A percentile compares a stretch with the other conserved stretches of the same genome.
These are phyloP conservation scores for Exophiala bonariae DNA, from an alignment of 2,329 filamentous ascomycete species.

Conservation along the genomic window DNA sequence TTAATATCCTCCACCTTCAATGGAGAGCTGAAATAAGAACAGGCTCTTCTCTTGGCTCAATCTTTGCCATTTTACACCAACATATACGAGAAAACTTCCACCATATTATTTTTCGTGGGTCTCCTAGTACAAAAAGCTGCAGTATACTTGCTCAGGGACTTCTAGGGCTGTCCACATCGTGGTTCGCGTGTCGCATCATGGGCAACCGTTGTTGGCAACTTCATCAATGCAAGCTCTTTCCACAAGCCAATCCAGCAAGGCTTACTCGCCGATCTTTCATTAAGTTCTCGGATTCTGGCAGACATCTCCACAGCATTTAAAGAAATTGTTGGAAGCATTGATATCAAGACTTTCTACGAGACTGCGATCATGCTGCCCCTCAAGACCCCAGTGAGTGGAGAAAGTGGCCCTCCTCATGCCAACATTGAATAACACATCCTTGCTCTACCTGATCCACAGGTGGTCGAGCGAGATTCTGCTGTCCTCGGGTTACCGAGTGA, in stretches of 20 bases:
- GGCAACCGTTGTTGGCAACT: conserved; percentile 87
- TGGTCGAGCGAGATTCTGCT: conserved; percentile 7
- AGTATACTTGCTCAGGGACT: too few relatives aligned
- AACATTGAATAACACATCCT: too few relatives aligned
- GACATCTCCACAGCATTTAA: conserved; percentile 7
- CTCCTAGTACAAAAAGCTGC: too few relatives aligned
- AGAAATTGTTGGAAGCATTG: background rate
- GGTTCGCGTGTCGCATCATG: conserved; percentile 3
- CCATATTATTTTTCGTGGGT: conserved; percentile 3
- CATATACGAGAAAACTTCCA: background rate
- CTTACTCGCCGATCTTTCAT: background rate
- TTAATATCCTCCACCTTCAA: background rate
- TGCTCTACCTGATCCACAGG: too few relatives aligned
- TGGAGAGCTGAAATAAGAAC: background rate
- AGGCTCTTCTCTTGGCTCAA: background rate
- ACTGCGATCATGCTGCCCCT: conserved; percentile 6
- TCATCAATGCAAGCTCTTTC: conserved; percentile 84
- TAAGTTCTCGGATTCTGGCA: background rate
- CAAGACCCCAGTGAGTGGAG: too few relatives aligned
- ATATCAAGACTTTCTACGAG: conserved; percentile 7
- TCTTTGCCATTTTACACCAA: background rate
- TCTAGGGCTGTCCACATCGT: conserved; percentile 1
- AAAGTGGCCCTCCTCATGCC: too few relatives aligned
- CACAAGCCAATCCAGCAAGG: conserved; percentile 2
- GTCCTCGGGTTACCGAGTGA: conserved; percentile 2